A percentile compares a stretch with the other conserved stretches of the same genome.
These are phyloP conservation scores for Boletus tomentosulus DNA, from an alignment of 768 basidiomycete species.

Conservation along the genomic window DNA sequence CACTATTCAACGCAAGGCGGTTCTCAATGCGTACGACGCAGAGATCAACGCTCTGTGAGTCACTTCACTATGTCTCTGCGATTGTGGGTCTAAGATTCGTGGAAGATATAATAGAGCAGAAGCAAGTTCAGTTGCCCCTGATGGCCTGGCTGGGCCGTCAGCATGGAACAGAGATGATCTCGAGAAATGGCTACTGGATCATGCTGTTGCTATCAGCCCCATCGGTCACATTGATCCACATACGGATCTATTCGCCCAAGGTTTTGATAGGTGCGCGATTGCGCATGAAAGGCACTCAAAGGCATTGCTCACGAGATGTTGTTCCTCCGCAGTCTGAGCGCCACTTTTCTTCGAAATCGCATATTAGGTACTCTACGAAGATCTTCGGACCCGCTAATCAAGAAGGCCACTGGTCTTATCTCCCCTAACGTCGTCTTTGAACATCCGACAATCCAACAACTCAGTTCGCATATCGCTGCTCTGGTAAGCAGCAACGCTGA, in stretches of 20 bases:
- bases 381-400: conserved; percentile 21
- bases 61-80: not conserved
- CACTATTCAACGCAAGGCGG: conserved; percentile 15
- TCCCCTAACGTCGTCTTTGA: conserved; percentile 31
- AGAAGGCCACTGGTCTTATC: conserved; percentile 20
- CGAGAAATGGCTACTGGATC: conserved; percentile 13
- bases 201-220: not conserved
- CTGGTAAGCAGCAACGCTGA: not conserved
- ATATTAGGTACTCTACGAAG: conserved; percentile 19
- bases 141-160: conserved; percentile 1
- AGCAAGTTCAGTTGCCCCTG: not conserved
- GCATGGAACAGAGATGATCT: not conserved
- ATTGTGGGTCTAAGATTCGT: not conserved
- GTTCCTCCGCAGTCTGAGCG: conserved; percentile 15
- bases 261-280: conserved; percentile 33
- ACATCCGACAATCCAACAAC: conserved; percentile 34
- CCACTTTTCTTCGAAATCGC: conserved; percentile 23
- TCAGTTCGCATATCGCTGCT: conserved; percentile 5
- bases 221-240: conserved; percentile 1
- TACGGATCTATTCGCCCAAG: conserved; percentile 26
- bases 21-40: conserved; percentile 18
- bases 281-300: not conserved
- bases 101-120: conserved; percentile 7
- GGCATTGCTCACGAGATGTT: not conserved
- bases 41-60: conserved; percentile 26